A percentile compares a stretch with the other conserved stretches of the same genome.
phyloP scores from a whole-genome alignment of 148 eudicot genomes.

The Arbutus unedo region DNA sequence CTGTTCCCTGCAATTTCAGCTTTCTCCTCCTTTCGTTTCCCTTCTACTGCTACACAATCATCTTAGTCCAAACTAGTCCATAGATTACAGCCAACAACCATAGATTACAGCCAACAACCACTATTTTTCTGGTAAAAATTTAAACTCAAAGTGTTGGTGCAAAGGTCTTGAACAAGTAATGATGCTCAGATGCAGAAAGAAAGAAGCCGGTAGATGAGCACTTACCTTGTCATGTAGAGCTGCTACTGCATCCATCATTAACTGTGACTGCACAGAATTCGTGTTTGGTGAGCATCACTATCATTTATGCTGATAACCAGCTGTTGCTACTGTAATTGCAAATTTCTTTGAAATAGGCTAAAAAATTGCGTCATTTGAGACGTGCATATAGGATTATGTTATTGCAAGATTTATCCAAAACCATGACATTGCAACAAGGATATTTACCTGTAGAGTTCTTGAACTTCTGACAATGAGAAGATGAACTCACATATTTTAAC shows the following conservation, averaged over 20 bases:
- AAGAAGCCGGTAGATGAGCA: neutral
- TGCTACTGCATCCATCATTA: slow-evolving; percentile 6
- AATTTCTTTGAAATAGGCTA: neutral
- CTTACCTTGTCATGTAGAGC: neutral
- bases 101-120: neutral
- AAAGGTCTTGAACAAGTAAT: neutral
- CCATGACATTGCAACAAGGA: neutral
- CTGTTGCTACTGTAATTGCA: neutral
- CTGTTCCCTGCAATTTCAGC: neutral
- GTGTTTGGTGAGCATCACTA: neutral
- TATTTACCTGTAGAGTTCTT: neutral
- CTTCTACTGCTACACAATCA: neutral
- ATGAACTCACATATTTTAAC: neutral
- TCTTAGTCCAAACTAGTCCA: neutral
- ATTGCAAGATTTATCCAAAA: neutral
- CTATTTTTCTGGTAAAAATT: neutral
- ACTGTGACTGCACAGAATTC: neutral
- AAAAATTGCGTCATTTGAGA: neutral
- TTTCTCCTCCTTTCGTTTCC: neutral
- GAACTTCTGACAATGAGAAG: neutral
- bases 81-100: neutral
- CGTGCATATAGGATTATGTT: neutral
- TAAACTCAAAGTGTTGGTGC: neutral
- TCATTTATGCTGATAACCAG: neutral
- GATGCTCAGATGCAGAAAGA: neutral